Conservation (phyloP, 805 yeast species). For the Metschnikowia vanudenii region DNA sequence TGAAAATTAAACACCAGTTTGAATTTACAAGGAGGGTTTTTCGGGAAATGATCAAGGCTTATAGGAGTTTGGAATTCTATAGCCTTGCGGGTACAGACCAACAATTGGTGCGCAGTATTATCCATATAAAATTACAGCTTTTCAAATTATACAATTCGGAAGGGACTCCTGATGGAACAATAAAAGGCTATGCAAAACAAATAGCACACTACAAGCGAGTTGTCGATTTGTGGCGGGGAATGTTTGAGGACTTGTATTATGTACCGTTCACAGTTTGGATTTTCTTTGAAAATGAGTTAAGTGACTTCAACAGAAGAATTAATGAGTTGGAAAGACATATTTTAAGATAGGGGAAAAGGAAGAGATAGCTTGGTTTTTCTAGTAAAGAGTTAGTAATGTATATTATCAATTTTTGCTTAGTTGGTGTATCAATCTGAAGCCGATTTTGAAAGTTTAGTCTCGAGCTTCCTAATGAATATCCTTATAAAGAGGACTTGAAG, state of each 20-base stretch:
- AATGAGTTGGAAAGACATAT: no score
- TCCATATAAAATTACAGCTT: constrained; percentile 1
- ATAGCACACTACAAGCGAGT: not conserved
- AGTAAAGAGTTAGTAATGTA: no score
- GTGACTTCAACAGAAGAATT: not conserved
- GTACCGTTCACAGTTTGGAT: not conserved
- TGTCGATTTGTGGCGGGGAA: not conserved
- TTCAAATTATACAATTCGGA: not conserved
- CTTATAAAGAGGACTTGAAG: no score
- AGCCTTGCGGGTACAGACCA: not conserved
- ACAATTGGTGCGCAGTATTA: not conserved
- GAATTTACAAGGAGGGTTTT: not conserved
- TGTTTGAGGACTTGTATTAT: not conserved
- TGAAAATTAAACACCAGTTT: not conserved
- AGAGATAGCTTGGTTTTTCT: no score
- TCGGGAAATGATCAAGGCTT: not conserved
- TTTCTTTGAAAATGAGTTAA: not conserved
- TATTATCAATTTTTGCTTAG: no score
- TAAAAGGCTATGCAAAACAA: not conserved
- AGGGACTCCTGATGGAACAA: not conserved
- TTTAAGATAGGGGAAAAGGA: no score
- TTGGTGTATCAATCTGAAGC: no score
- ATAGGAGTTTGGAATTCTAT: not conserved
- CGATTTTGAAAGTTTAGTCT: no score
- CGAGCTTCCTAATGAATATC: no score